Evolutionary conservation across 495 filamentous ascomycete species (phyloP).

Genomic region (Xylaria intraflava): DNA sequence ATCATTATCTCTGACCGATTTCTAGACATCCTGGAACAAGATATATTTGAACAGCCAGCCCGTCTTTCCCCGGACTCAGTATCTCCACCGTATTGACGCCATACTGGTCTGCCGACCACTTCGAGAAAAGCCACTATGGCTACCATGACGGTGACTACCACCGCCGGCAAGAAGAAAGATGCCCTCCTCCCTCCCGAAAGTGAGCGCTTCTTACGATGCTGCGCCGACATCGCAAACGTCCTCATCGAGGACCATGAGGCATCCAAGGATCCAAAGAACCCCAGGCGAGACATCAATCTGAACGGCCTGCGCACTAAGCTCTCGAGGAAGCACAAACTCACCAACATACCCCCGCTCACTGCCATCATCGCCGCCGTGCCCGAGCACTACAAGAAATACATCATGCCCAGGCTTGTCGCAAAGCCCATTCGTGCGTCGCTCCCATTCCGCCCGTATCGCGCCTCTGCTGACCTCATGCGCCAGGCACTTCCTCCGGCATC

Average conservation of each 20-base stretch:
- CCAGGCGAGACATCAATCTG: conserved; percentile 83
- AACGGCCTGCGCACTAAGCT: conserved; percentile 83
- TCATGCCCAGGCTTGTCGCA: conserved; percentile 87
- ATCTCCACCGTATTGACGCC: no score
- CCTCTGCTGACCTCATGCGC: conserved; percentile 25
- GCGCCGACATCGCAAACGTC: conserved; percentile 87
- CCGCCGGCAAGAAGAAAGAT: conserved; percentile 49
- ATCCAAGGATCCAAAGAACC: conserved; percentile 59
- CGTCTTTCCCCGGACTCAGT: no score
- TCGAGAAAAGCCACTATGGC: background rate
- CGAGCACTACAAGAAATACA: conserved; percentile 99
- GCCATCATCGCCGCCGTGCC: conserved; percentile 96
- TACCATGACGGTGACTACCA: conserved; percentile 21
- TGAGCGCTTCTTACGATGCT: conserved; percentile 86
- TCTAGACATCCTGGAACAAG: no score
- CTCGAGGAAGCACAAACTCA: conserved; percentile 83
- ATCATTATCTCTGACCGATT: no score
- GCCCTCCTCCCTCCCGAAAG: conserved; percentile 79
- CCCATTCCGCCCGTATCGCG: background rate
- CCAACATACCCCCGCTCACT: conserved; percentile 80
- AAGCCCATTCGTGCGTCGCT: conserved; percentile 77
- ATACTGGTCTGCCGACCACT: background rate
- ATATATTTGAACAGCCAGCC: background rate
- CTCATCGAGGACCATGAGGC: conserved; percentile 91
- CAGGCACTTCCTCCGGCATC: conserved; percentile 84